These are phyloP conservation scores for Populus hybrid DNA, from an alignment of 441 rosid genomes.

Conservation along the genomic window DNA sequence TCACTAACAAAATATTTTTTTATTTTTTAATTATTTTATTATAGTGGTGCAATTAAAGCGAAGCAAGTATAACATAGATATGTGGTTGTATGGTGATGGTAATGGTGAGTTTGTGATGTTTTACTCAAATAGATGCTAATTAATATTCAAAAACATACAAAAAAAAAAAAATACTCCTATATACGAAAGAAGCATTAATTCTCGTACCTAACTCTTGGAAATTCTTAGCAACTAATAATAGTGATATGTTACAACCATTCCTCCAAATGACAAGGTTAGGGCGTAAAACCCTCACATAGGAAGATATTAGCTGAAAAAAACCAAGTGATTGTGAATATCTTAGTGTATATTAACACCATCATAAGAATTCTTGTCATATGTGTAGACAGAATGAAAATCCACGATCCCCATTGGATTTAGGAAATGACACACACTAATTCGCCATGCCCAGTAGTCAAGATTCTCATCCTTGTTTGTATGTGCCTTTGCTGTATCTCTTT, in stretches of 20 bases:
- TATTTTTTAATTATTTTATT: too few relatives aligned
- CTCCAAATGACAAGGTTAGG: neutral
- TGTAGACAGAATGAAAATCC: constrained; percentile 10
- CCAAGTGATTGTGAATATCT: neutral
- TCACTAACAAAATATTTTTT: too few relatives aligned
- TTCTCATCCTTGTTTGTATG: constrained; percentile 33
- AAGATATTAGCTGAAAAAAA: neutral
- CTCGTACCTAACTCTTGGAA: neutral
- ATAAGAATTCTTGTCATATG: constrained; percentile 1
- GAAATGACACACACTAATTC: constrained; percentile 13
- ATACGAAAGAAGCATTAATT: too few relatives aligned
- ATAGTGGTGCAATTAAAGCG: too few relatives aligned
- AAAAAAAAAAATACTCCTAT: too few relatives aligned
- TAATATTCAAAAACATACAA: too few relatives aligned
- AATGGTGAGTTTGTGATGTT: too few relatives aligned
- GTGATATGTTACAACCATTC: neutral
- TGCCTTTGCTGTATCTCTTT: neutral
- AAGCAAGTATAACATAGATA: too few relatives aligned
- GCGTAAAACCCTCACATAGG: neutral
- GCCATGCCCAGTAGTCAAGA: constrained; percentile 29
- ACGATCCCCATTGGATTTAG: constrained; percentile 22
- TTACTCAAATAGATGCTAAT: too few relatives aligned
- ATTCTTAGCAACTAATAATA: neutral
- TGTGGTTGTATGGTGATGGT: too few relatives aligned
- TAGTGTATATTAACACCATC: neutral